phyloP scores from a whole-genome alignment of 2,329 filamentous ascomycete species.

The Allantophomopsis lycopodina region DNA sequence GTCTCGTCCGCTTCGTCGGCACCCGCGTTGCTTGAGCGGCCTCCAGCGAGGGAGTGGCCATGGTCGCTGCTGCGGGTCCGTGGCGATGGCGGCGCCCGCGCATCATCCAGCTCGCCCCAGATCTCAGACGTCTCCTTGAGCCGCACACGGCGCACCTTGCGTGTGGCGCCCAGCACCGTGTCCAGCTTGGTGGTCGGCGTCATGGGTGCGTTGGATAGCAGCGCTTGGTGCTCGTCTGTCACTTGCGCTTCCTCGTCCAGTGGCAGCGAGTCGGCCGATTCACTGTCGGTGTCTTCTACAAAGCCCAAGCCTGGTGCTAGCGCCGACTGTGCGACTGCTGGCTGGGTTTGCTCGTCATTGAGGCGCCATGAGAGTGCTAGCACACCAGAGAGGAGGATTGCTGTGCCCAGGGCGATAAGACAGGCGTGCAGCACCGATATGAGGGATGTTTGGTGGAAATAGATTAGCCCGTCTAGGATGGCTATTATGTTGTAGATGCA shows the following conservation, averaged over 20 bases:
- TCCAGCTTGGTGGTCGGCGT: conserved; percentile 16
- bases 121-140: conserved; percentile 61
- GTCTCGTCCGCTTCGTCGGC: conserved; percentile 10
- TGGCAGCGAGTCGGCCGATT: conserved; percentile 23
- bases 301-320: conserved; percentile 75
- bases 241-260: conserved; percentile 20
- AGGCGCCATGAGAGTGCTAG: conserved; percentile 88
- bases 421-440: conserved; percentile 64
- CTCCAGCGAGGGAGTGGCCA: too few species aligned
- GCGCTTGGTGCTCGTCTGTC: conserved; percentile 14
- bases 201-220: conserved; percentile 15
- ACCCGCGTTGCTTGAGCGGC: too few species aligned
- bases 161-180: conserved; percentile 14
- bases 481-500: conserved; percentile 99
- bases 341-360: conserved; percentile 58
- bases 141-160: conserved; percentile 13
- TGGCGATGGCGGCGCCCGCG: too few species aligned
- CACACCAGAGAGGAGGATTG: conserved; percentile 75
- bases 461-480: conserved; percentile 92
- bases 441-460: conserved; percentile 79
- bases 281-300: conserved; percentile 54
- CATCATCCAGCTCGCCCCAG: conserved; percentile 78
- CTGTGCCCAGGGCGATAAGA: conserved; percentile 75
- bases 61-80: too few species aligned
- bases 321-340: conserved; percentile 48